Base-by-base conservation (phyloP, 225 moss, liverwort and hornwort species). In the Marchantia paleacea region DNA sequence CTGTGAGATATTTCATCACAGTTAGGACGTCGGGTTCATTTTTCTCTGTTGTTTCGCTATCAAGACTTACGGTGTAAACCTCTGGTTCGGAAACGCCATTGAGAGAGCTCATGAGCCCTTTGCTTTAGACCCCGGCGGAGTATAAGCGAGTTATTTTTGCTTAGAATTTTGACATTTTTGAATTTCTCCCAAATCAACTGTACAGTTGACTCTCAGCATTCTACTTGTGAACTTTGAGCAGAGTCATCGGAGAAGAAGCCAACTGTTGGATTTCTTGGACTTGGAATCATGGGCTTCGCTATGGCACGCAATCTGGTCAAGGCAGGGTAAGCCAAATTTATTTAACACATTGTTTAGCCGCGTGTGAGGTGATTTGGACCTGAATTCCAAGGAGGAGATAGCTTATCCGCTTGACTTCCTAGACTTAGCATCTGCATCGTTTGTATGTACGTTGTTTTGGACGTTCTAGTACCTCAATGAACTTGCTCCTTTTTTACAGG, bases 221-320 rank as follows among this genome's bases (percentile, higher is more conserved):
- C 6, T 69, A 8, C 7, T n/a, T 69, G 13, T 85, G 78, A 20
- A 39, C 10, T 85, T 39, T 77, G 53, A 69, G 61, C 49, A 82
- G 85, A 24, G 57, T 64, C 65, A 67, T 14, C 57, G 77, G 72
- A 66, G 53, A 73, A 78, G 69, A 80, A 31, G 84, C 94, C 91
- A 53, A 90, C 87, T 51, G 85, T 97, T 81, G 96, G 93, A 73
- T 97, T 97, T 81, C 80, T 94, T n/a, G 93, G 96, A 78, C 83
- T 96, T 3, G 92, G 94, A 78, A 96, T 91, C 52, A 96, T 96
- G 96, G 96, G 96, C 72, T 89, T 89, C 20, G 94, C 94, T 72
- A 96, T 94, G 96, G 92, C 92, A 60, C 91, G 90, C 48, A 96
- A 96, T 85, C 91, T 96, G 70, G 82, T 96, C 20, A 91, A 93